A percentile compares a stretch with the other conserved stretches of the same genome.
Conservation (phyloP, 2,329 filamentous ascomycete species). For the Aspergillus melleus region DNA sequence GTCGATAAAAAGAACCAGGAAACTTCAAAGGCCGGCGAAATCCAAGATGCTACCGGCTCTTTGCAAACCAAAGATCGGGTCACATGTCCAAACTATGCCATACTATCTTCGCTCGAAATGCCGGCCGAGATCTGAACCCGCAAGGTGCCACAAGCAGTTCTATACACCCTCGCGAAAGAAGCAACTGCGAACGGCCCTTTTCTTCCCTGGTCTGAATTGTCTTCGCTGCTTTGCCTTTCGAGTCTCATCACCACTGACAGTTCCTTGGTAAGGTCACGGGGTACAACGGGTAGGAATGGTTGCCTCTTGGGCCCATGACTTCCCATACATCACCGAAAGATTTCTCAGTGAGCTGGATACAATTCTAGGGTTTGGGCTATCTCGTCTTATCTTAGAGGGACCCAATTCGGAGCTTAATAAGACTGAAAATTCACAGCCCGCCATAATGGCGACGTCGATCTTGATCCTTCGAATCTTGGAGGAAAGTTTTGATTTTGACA, state of each 20-base stretch:
- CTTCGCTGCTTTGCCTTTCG: background rate
- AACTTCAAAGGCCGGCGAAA: conserved; percentile 13
- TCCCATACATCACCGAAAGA: conserved; percentile 73
- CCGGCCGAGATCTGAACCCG: background rate
- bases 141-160: conserved; percentile 3
- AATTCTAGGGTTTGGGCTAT: conserved; percentile 71
- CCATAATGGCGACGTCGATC: conserved; percentile 93
- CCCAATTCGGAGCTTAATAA: conserved; percentile 74
- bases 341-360: conserved; percentile 84
- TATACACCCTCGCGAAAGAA: conserved; percentile 7
- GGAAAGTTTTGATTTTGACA: conserved; percentile 76
- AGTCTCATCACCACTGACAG: conserved; percentile 11
- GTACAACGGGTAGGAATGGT: conserved; percentile 89
- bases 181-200: conserved; percentile 45
- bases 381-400: conserved; percentile 74
- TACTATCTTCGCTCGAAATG: conserved; percentile 1
- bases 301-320: conserved; percentile 80
- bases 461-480: conserved; percentile 86
- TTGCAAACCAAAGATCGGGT: conserved; percentile 2
- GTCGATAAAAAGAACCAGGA: conserved; percentile 17
- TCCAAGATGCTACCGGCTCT: conserved; percentile 19
- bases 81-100: conserved; percentile 1
- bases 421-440: conserved; percentile 87
- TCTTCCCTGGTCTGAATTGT: conserved; percentile 45
- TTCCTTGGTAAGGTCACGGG: conserved; percentile 67